Evolutionary conservation across 2,329 filamentous ascomycete species (phyloP).

Genomic region (Curvularia sp.): DNA sequence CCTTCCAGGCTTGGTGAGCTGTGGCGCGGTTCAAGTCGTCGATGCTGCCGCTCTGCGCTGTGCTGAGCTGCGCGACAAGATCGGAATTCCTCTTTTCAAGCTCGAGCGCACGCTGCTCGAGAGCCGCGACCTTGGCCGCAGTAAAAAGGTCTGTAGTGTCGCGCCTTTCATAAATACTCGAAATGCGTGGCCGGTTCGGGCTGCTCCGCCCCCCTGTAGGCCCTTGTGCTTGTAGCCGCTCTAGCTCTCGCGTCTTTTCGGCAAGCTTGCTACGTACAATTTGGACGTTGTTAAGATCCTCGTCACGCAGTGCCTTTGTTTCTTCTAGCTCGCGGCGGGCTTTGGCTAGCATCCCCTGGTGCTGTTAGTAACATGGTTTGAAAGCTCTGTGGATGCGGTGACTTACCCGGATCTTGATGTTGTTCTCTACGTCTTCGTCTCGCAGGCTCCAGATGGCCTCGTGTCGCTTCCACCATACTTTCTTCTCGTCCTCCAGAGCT

Average conservation of each 20-base stretch:
- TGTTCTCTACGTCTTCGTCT: slow-evolving; percentile 54
- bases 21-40: slow-evolving; percentile 45
- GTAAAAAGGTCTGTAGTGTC: slow-evolving; percentile 52
- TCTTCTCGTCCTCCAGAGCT: slow-evolving; percentile 49
- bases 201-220: slow-evolving; percentile 25
- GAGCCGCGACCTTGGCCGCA: slow-evolving; percentile 51
- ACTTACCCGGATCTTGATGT: slow-evolving; percentile 51
- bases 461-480: slow-evolving; percentile 45
- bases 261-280: slow-evolving; percentile 50
- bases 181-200: slow-evolving; percentile 38
- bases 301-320: slow-evolving; percentile 51
- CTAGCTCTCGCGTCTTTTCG: slow-evolving; percentile 49
- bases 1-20: slow-evolving; percentile 48
- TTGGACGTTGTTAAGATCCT: slow-evolving; percentile 52
- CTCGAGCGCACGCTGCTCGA: slow-evolving; percentile 54
- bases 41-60: slow-evolving; percentile 37
- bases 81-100: slow-evolving; percentile 52
- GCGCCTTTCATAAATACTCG: slow-evolving; percentile 44
- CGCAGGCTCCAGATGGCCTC: slow-evolving; percentile 52
- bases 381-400: background rate
- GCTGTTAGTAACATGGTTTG: slow-evolving; percentile 8
- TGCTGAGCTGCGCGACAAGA: slow-evolving; percentile 41
- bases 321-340: slow-evolving; percentile 50
- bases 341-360: slow-evolving; percentile 47
- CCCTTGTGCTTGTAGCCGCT: slow-evolving; percentile 34